Evolutionary conservation across 495 filamentous ascomycete genomes (phyloP), one percentile per base, ranked within the genome.

Genomic region (Hypoxylon subgilvum): DNA sequence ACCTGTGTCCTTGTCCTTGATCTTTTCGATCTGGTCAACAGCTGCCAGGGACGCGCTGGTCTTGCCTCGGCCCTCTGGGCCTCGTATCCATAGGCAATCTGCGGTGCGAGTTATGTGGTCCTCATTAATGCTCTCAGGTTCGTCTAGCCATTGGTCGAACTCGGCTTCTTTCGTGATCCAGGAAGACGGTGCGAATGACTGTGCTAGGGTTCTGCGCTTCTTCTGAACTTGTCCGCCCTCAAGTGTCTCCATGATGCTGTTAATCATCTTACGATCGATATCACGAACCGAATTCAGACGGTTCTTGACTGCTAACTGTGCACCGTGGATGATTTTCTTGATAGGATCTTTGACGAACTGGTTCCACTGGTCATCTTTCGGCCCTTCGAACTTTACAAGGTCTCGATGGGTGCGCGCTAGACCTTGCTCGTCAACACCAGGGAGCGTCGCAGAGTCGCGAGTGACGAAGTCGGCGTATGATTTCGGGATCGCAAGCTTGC

Each of bases 31-130:
- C 23, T 71, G 57, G 3, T 69, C 64, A 6, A 74, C 25, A 17
- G 66, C 63, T 0, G 72, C 65, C 54, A 72, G 27, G 10, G 67
- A 67, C 3, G 71, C 71, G 22, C 60, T 69, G 8, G 72, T 70
- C 42, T 74, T 74, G 19, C 72, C 72, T 50, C 63, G 60, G 10
- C 72, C 72, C 34, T 73, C 71, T n/a, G 69, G 66, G 6, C 69
- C 73, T 4, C 60, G 44, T 23, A 76, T 66, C 66, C 69, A 76
- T 27, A 76, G 45, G 18, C 56, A 71, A 53, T 71, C 65, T 6
- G 43, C 41, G 6, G 28, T 10, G 35, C 48, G 27, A 32, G 34
- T 7, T 21, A 36, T 14, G n/a, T 4, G 50, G 16, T 18, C 7
- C 30, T 57, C 45, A 0, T 51, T 54, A 31, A 4, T 3, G 2